Evolutionary conservation across 2,329 filamentous ascomycete species (phyloP).

Genomic region (Thelonectria olida): DNA sequence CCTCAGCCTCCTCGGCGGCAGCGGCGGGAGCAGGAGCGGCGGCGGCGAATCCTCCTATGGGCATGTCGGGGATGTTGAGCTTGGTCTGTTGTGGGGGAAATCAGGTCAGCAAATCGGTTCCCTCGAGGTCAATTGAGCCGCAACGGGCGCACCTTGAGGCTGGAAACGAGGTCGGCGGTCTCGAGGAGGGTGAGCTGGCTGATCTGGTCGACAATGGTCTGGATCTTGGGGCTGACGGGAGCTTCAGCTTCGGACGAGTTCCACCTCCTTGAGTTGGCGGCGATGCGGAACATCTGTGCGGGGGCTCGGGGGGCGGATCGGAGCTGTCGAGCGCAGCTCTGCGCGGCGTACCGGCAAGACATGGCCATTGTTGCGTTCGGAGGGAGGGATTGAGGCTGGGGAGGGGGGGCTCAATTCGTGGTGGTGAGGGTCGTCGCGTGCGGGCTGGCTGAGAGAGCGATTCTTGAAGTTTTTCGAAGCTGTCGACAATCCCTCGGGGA

Average conservation of each 20-base stretch:
- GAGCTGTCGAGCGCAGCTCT: constrained; percentile 71
- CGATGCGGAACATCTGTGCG: constrained; percentile 56
- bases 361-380: constrained; percentile 62
- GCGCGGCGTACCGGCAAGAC: constrained; percentile 70
- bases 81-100: constrained; percentile 68
- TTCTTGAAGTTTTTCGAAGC: constrained; percentile 55
- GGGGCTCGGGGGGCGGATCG: constrained; percentile 61
- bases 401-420: constrained; percentile 37
- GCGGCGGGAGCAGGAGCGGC: constrained; percentile 69
- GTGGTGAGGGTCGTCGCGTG: constrained; percentile 39
- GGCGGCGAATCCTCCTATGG: constrained; percentile 88
- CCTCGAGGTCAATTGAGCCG: constrained; percentile 23
- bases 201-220: constrained; percentile 96
- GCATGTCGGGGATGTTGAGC: constrained; percentile 98
- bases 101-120: constrained; percentile 1
- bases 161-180: constrained; percentile 94
- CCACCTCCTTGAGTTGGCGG: constrained; percentile 75
- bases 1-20: constrained; percentile 82
- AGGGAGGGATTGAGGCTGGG: constrained; percentile 32
- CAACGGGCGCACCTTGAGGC: constrained; percentile 78
- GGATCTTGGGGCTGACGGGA: constrained; percentile 86
- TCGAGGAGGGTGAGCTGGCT: constrained; percentile 97
- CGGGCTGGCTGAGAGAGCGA: constrained; percentile 36
- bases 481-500: constrained; percentile 37
- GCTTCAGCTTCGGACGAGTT: constrained; percentile 80